These are phyloP conservation scores for Camellia oleifera DNA, from an alignment of 179 eudicot genomes.

Conservation along the genomic window DNA sequence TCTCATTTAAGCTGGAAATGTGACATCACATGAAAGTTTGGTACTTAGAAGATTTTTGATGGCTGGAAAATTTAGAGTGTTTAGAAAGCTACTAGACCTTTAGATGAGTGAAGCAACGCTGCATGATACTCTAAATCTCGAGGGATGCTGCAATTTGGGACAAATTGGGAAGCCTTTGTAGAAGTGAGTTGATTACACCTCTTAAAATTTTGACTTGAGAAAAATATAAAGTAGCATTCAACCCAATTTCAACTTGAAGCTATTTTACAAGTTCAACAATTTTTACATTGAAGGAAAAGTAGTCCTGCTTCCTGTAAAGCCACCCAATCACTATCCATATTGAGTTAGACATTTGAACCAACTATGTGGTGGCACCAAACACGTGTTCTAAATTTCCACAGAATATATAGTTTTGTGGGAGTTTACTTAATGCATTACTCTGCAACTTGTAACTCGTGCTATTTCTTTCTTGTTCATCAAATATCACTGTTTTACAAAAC, in stretches of 20 bases:
- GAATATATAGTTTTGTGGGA: background rate
- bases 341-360: no score
- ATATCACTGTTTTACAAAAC: background rate
- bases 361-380: no score
- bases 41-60: background rate
- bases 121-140: background rate
- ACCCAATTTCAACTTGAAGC: background rate
- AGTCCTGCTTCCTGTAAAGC: background rate
- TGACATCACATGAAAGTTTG: background rate
- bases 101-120: background rate
- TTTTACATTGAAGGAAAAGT: background rate
- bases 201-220: background rate
- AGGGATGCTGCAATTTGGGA: background rate
- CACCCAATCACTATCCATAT: background rate
- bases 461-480: background rate
- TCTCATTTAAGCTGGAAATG: background rate
- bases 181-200: background rate
- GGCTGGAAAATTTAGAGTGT: slow-evolving; percentile 3
- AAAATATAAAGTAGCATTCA: background rate
- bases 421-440: background rate
- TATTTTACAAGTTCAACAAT: no score
- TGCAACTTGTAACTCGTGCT: background rate
- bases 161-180: background rate
- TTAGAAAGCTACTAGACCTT: background rate
- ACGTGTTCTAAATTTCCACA: no score